A percentile compares a stretch with the other conserved stretches of the same genome.
Evolutionary conservation across 768 basidiomycete species (phyloP).

Genomic region (Auricularia auricula-judae): DNA sequence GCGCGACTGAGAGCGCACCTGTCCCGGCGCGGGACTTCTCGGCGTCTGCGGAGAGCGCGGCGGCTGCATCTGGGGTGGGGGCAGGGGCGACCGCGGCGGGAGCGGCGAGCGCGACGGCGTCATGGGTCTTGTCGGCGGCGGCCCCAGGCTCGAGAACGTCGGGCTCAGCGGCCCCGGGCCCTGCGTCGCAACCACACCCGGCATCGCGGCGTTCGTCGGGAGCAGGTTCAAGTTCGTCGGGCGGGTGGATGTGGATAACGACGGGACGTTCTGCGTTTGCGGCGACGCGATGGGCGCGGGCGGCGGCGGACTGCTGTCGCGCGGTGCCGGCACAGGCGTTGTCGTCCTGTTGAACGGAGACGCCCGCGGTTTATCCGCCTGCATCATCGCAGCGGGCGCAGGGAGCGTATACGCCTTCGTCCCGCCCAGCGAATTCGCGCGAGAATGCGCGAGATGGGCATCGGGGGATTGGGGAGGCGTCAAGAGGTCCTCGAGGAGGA

Average conservation of each 20-base stretch:
- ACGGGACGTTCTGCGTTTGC: background rate
- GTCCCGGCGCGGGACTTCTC: background rate
- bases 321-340: background rate
- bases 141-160: background rate
- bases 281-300: background rate
- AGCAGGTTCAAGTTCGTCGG: background rate
- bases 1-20: background rate
- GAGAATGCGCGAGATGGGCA: background rate
- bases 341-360: background rate
- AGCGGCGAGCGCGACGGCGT: background rate
- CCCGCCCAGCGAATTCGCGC: background rate
- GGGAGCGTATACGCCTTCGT: background rate
- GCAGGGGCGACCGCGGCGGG: background rate
- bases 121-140: background rate
- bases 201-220: background rate
- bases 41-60: background rate
- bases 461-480: slow-evolving; percentile 2
- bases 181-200: background rate
- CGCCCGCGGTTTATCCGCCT: background rate
- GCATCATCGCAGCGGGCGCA: background rate
- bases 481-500: slow-evolving; percentile 71
- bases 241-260: background rate
- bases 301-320: background rate
- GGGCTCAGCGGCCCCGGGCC: background rate
- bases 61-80: background rate